phyloP scores from a whole-genome alignment of 1,139 yeast genomes.

The Candida sojae region DNA sequence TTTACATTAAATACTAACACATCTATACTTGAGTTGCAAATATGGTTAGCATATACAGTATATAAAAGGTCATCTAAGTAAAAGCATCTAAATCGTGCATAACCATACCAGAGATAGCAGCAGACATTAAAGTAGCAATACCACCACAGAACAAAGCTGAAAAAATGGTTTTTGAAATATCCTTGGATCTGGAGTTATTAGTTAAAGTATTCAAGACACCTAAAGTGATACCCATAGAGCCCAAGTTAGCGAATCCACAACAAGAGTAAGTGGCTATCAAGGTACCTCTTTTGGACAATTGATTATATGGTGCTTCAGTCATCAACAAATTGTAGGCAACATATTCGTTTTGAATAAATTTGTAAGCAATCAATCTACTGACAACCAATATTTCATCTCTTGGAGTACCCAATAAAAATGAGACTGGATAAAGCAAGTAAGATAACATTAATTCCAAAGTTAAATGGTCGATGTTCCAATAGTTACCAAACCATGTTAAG shows the following conservation, averaged over 20 bases:
- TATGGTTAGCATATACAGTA: not conserved
- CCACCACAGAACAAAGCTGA: constrained; percentile 59
- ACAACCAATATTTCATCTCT: constrained; percentile 54
- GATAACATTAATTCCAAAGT: constrained; percentile 60
- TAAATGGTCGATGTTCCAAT: constrained; percentile 57
- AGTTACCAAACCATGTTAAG: constrained; percentile 64
- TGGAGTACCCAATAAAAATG: constrained; percentile 64
- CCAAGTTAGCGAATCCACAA: constrained; percentile 68
- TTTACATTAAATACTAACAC: no score
- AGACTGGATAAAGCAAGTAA: constrained; percentile 61
- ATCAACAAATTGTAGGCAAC: constrained; percentile 55
- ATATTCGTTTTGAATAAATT: constrained; percentile 65
- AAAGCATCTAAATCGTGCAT: constrained; percentile 48
- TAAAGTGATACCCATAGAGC: constrained; percentile 63
- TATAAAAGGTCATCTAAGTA: constrained; percentile 2
- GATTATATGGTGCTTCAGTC: constrained; percentile 45
- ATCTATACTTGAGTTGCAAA: no score
- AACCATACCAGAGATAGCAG: constrained; percentile 71
- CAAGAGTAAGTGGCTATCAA: constrained; percentile 65
- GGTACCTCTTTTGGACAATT: constrained; percentile 53
- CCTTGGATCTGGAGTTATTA: constrained; percentile 50
- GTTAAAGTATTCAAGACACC: constrained; percentile 65
- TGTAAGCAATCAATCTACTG: constrained; percentile 56
- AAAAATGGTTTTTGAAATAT: constrained; percentile 49
- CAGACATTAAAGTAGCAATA: constrained; percentile 57